Base-by-base conservation (phyloP, 352 stramenopile genomes). In the Phytophthora ohioensis region DNA sequence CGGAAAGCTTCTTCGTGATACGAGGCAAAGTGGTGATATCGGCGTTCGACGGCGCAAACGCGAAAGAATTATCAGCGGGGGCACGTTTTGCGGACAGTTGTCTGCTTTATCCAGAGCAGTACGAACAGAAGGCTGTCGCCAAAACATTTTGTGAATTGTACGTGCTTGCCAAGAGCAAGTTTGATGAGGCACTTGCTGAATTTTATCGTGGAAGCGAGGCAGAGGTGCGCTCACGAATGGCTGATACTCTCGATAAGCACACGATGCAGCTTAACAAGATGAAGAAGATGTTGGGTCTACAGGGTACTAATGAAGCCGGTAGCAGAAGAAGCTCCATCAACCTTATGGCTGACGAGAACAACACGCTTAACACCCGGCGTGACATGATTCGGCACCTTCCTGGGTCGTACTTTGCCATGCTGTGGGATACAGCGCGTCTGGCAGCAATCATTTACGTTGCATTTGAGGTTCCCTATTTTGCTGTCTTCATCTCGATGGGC, bases 81-180 rank as follows among this genome's bases (percentile, higher is more conserved):
- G 85, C 91, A 36, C 91, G 87, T 35, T 93, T 93, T 49, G 83
- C 76, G 1, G 85, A 90, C 27, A 78, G 48, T 36, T 91, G 83
- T 36, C 57, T 93, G 9, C 64, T 91, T 5, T 52, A 56, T 10
- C 81, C 85, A 1, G 85, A 91, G 9, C 72, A 73, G 34, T 91
- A 81, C 42, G 82, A 91, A 46, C 80, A 92, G 36, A 86, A 90
- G 34, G 87, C 85, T 0, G 53, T 85, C 0, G 87, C 87, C 1
- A 92, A 93, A 67, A 92, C 85, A 0, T 94, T 94, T 64, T 94
- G 85, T 31, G 87, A 94, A 46, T 70, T 93, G 0, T 92, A 92
- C 48, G 82, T 91, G 6, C 73, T 94, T 2, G 81, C 89, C 0
- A 92, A 91, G 48, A 59, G 67, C 0, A 78, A 79, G 4, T 91